Evolutionary conservation across 2,329 filamentous ascomycete genomes (phyloP), one percentile per base, ranked within the genome.

Genomic region (Colletotrichum sp.): DNA sequence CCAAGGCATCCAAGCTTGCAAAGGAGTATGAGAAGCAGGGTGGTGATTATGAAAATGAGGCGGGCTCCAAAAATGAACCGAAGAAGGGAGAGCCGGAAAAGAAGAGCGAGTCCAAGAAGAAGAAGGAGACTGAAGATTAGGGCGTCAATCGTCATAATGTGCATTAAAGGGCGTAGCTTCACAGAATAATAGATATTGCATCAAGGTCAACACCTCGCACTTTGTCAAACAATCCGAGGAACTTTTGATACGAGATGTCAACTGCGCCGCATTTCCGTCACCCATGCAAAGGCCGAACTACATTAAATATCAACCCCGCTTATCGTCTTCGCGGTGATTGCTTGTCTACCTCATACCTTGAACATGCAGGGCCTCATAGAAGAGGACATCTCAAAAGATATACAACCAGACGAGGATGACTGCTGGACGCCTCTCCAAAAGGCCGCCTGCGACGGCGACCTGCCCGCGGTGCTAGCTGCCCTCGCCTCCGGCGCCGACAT

Each of bases 1-100:
- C 16, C 16, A 2, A 84, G 84, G 83, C 80, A 4, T 78, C 80
- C 4, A 86, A 86, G 77, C 78, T 86, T 6, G 84, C 84, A 3
- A 86, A 87, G 71, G 84, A 86, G 77, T 86, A 86, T 66, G 84
- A 87, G 79, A 84, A 83, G 77, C 83, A 84, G 55, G 85, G 85
- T 1, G 85, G 85, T 6, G 84, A 79, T 2, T 86, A 86, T 66
- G 84, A 86, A 78, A 84, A 86, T 43, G 82, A 85, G 77, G 75
- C 84, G 1, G 84, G 84, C 1, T 86, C 84, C 10, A 86, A 86
- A 77, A 86, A 86, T 30, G 80, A 82, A 72, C 80, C 81, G 1
- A 79, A 81, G 75, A 81, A 78, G 73, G 82, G 82, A 24, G 71
- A 74, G 10, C 82, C 81, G 1, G 72, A 80, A 59, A 77, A 79